Conservation (phyloP, 208 protist genomes). For the Trypanosoma avium region DNA sequence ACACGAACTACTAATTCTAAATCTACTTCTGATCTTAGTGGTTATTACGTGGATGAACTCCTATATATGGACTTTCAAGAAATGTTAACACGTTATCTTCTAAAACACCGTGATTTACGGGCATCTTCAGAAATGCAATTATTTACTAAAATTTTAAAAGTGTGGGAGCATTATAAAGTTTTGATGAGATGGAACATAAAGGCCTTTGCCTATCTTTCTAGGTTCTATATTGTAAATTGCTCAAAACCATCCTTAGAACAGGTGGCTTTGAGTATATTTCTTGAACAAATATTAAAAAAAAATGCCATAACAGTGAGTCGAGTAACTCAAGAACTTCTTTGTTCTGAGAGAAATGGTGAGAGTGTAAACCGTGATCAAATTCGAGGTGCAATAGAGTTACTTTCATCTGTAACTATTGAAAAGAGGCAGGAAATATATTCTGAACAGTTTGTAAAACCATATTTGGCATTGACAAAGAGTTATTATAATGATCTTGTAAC, state of each 20-base stretch:
- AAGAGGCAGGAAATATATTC: conserved; percentile 60
- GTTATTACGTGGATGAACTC: conserved; percentile 68
- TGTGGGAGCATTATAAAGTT: conserved; percentile 84
- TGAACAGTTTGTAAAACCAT: conserved; percentile 75
- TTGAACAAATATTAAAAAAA: conserved; percentile 79
- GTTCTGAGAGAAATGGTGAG: conserved; percentile 33
- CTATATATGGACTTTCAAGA: conserved; percentile 91
- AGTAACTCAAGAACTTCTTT: conserved; percentile 64
- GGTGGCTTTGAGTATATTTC: conserved; percentile 79
- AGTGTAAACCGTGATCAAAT: conserved; percentile 48
- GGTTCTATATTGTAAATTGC: conserved; percentile 86
- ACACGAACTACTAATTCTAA: conserved; percentile 62
- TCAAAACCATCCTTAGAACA: conserved; percentile 78
- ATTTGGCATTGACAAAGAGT: conserved; percentile 45
- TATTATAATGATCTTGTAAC: conserved; percentile 51
- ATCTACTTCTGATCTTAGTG: conserved; percentile 37
- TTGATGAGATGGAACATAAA: conserved; percentile 85
- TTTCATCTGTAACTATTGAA: conserved; percentile 72
- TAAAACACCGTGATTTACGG: conserved; percentile 55
- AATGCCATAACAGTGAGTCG: conserved; percentile 48
- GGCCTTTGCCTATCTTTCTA: conserved; percentile 82
- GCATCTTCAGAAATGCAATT: conserved; percentile 52
- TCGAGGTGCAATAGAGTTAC: conserved; percentile 56
- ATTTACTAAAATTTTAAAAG: conserved; percentile 58
- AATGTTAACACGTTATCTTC: conserved; percentile 85